Base-by-base conservation (phyloP, 306 rosid species). In the Dalbergia oliveri region DNA sequence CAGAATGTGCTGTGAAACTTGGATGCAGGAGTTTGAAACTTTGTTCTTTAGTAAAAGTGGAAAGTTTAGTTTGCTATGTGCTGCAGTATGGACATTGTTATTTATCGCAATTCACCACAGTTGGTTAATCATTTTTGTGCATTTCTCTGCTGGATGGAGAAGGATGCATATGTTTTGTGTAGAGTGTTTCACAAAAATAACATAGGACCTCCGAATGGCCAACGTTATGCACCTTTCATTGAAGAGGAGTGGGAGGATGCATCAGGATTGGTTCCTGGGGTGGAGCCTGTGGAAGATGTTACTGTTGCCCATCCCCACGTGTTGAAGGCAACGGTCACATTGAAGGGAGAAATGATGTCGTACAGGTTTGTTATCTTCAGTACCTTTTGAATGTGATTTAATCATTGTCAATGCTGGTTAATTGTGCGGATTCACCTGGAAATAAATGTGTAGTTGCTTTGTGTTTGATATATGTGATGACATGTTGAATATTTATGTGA, bases 151-250 rank as follows among this genome's bases (percentile, higher is more conserved):
- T 80, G 83, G 84, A 73, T 51, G 90, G 92, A 88, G 87, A 88
- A 96, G 99, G 98, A 93, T 86, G 97, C 97, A 3, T 96, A 78
- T 88, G 99, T 96, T 70, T 85, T 96, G 76, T 93, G 98, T 91
- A 90, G 99, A 88, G 97, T 96, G 34, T 96, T 96, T 89, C 99
- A 93, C 90, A 96, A 93, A 87, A 96, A 93, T 87, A 96, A 96
- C 87, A 93, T 95, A 51, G 98, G 99, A 60, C 99, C 99, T 60
- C 99, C 99, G 0, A 95, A 91, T 82, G 98, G 99, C 81, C 98
- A 95, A 77, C 93, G 99, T 0, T 95, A 95, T 90, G 99, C 99
- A 0, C 98, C 99, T 81, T 96, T 96, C 81, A 43, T 96, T 62
- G 99, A 96, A 87, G 97, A 93, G 83, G 99, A 96, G 76, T 96